Evolutionary conservation across 1,139 yeast species (phyloP), one percentile per base, ranked within the genome.

Genomic region (Suhomyces anneliseae): DNA sequence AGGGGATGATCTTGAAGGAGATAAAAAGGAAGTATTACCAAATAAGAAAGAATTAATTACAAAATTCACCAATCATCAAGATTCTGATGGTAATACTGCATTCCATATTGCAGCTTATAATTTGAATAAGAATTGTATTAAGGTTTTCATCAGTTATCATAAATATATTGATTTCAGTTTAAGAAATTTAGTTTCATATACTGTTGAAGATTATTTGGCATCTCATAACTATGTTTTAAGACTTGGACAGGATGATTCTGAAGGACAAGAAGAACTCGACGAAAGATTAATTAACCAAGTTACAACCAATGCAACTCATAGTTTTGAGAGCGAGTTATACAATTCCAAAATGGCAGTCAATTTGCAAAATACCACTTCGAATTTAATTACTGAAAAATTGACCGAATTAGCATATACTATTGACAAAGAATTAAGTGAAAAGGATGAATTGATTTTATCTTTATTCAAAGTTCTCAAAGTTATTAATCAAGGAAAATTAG

Each of bases 31-130:
- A 26, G 24, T 46, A 26, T 32, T 38, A n/a, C 40, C 54, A 7
- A 54, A 54, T 24, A 56, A 56, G 27, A 62, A 63, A 37, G 68
- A 68, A 15, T 49, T 72, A 24, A 70, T 90, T 32, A 75, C 83
- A 15, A 93, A 87, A 60, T 83, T 89, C 57, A 70, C 90, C 40
- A 87, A 90, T 62, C 82, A 83, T 46, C 95, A 87, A 57, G 97
- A 93, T 63, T 67, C 72, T 29, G 83, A 85, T 55, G 98, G 98
- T 0, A 90, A 92, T 61, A 88, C 97, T 0, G 96, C 96, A 0
- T 72, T 90, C 47, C 96, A 92, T 58, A 78, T 92, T 39, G 86
- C 93, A 29, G 87, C 95, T 1, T 80, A 82, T 47, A 82, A 86
- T 59, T 80, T 86, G 39, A 89, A 93, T 46, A 81, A 84, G 55